Base-by-base conservation (phyloP, 352 stramenopile genomes). In the Pythium brassicae region DNA sequence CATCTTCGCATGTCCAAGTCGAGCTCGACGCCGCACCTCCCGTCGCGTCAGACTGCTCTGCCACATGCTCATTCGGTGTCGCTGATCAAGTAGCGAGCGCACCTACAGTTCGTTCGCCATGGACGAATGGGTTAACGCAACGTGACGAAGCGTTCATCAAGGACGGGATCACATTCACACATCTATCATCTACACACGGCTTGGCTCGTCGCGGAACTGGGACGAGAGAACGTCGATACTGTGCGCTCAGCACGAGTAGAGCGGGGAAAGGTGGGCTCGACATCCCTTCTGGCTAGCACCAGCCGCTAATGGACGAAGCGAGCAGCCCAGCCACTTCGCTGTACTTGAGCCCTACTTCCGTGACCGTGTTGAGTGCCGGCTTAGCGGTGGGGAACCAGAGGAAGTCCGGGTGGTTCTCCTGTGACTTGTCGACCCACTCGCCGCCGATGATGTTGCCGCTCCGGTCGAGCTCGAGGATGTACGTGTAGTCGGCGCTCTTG, bases 281-380 rank as follows among this genome's bases (percentile, higher is more conserved):
- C 14, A 5, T 10, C 19, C 9, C 7, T 1, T 42, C 27, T 50
- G 11, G 17, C 29, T 43, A 61, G 45, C 54, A 61, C 7, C 45
- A 12, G 9, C 45, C 54, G 22, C 22, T 54, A 22, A 61, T 15
- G 2, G 55, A 61, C 25, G 55, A 48, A 2, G 35, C 49, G 35
- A 61, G 55, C 14, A 55, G 61, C 34, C 64, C 55, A 20, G 72
- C 58, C 32, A 83, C 70, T 47, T 83, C 69, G 3, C 45, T 37
- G 51, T 83, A 83, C 22, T 66, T 59, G 23, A 83, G 62, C 22
- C 73, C 71, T n/a, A 81, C 63, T 8, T 55, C 56, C 11, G 73
- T 83, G 43, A 69, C 51, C 11, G 68, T 68, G 20, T 59, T 53
- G 17, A 42, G 19, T 2, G 35, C 40, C 3, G 56, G 56, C 8